Evolutionary conservation across 371 early-diverging fungal genomes (phyloP).

Genomic region (Haplosporangium sp.): DNA sequence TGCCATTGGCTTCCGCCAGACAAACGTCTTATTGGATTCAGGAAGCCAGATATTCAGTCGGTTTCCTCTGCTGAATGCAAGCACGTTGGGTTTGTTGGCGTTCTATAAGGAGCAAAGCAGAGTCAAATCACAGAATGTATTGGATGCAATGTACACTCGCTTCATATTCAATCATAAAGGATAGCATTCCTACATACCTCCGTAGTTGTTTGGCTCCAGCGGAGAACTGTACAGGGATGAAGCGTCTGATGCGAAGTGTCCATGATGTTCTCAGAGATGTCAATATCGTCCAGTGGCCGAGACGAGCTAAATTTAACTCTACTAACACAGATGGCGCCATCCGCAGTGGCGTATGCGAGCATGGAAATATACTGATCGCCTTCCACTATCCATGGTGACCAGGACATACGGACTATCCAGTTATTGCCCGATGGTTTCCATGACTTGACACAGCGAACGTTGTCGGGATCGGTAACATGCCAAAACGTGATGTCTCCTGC

Average conservation of each 20-base stretch:
- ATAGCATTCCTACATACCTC: slow-evolving; percentile 8
- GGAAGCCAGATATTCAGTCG: slow-evolving; percentile 33
- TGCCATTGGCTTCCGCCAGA: slow-evolving; percentile 37
- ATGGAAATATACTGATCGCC: slow-evolving; percentile 15
- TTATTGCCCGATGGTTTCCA: slow-evolving; percentile 20
- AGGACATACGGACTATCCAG: slow-evolving; percentile 34
- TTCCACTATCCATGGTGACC: slow-evolving; percentile 47
- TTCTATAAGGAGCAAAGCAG: slow-evolving; percentile 6
- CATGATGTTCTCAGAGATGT: slow-evolving; percentile 23
- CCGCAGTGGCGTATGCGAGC: slow-evolving; percentile 29
- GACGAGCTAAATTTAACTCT: slow-evolving; percentile 19
- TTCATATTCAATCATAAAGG: not conserved
- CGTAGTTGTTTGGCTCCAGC: slow-evolving; percentile 20
- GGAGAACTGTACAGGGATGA: slow-evolving; percentile 34
- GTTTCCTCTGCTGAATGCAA: slow-evolving; percentile 41
- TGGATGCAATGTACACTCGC: not conserved
- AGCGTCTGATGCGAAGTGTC: not conserved
- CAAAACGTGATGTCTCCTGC: slow-evolving; percentile 42
- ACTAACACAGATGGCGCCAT: slow-evolving; percentile 24
- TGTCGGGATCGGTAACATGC: slow-evolving; percentile 21
- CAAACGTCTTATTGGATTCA: slow-evolving; percentile 9
- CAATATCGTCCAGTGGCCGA: slow-evolving; percentile 22
- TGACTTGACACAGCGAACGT: slow-evolving; percentile 25
- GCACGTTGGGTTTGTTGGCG: slow-evolving; percentile 6
- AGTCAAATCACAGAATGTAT: not conserved